Evolutionary conservation across 2,329 filamentous ascomycete species (phyloP).

Genomic region (Orbilia oligospora): DNA sequence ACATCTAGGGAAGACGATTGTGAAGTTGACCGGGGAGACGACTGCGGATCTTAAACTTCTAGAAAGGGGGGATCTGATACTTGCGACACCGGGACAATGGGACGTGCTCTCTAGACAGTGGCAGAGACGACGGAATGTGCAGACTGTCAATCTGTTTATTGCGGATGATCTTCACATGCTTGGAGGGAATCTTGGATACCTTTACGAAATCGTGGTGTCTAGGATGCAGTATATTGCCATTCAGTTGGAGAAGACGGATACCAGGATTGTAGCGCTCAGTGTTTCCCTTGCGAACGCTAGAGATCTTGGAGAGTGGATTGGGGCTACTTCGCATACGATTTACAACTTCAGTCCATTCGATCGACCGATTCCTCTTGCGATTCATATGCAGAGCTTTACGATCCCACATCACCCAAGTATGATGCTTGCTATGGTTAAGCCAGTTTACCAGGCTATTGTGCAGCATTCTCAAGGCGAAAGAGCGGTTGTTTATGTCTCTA

Average conservation of each 20-base stretch:
- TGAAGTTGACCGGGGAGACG: conserved; percentile 94
- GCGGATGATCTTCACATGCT: conserved; percentile 96
- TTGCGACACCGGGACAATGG: conserved; percentile 95
- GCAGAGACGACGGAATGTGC: conserved; percentile 95
- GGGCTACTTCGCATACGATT: conserved; percentile 96
- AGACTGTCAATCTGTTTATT: conserved; percentile 90
- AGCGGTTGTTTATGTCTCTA: conserved; percentile 91
- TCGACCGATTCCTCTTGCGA: conserved; percentile 87
- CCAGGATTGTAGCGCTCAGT: conserved; percentile 86
- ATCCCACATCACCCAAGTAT: conserved; percentile 97
- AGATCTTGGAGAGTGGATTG: conserved; percentile 97
- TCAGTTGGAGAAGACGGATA: conserved; percentile 83
- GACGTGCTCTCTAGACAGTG: conserved; percentile 95
- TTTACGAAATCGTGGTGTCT: conserved; percentile 97
- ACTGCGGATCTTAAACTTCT: conserved; percentile 90
- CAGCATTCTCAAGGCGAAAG: conserved; percentile 91
- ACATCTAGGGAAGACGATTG: conserved; percentile 86
- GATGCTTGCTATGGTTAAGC: conserved; percentile 98
- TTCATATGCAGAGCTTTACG: conserved; percentile 94
- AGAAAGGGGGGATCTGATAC: conserved; percentile 86
- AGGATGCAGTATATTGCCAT: conserved; percentile 96
- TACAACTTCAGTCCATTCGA: conserved; percentile 98
- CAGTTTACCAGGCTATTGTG: conserved; percentile 88
- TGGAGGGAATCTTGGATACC: conserved; percentile 85
- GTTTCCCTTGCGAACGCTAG: conserved; percentile 93